phyloP scores from a whole-genome alignment of 257 asterid species.

The Leonotis leonurus region DNA sequence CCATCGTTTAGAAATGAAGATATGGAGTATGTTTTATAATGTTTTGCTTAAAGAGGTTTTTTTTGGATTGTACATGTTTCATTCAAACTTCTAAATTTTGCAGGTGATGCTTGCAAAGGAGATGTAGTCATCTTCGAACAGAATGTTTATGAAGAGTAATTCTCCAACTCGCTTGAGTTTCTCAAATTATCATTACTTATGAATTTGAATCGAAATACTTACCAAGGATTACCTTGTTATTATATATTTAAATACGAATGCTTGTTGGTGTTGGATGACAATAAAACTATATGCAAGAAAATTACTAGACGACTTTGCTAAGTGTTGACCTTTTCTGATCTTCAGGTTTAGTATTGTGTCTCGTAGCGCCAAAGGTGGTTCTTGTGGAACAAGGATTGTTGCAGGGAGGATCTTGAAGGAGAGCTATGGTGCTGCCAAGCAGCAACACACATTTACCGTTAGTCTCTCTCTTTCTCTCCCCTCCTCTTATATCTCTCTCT shows the following conservation, averaged over 20 bases:
- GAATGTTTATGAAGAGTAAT: conserved; percentile 82
- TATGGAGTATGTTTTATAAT: neutral
- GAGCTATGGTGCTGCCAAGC: conserved; percentile 93
- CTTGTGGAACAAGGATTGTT: conserved; percentile 62
- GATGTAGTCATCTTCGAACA: conserved; percentile 84
- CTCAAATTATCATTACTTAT: neutral
- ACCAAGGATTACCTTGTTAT: neutral
- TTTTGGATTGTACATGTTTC: neutral
- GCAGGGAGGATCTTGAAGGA: conserved; percentile 89
- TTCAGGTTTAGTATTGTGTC: conserved; percentile 74
- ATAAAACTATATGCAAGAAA: neutral
- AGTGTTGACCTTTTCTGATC: conserved; percentile 14
- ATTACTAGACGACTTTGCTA: neutral
- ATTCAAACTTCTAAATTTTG: conserved; percentile 5
- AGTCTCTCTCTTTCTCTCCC: conserved; percentile 5
- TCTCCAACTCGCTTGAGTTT: conserved; percentile 1
- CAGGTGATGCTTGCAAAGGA: conserved; percentile 93
- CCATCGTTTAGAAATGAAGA: neutral
- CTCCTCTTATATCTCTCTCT: neutral
- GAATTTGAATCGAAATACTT: neutral
- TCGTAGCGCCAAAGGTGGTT: conserved; percentile 67
- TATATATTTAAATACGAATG: no score
- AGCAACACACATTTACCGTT: conserved; percentile 91
- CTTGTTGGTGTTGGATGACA: no score
- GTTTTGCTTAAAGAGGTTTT: neutral